A percentile compares a stretch with the other conserved stretches of the same genome.
Conservation (phyloP, 106 monocot genomes). For the Dioscorea zingiberensis region DNA sequence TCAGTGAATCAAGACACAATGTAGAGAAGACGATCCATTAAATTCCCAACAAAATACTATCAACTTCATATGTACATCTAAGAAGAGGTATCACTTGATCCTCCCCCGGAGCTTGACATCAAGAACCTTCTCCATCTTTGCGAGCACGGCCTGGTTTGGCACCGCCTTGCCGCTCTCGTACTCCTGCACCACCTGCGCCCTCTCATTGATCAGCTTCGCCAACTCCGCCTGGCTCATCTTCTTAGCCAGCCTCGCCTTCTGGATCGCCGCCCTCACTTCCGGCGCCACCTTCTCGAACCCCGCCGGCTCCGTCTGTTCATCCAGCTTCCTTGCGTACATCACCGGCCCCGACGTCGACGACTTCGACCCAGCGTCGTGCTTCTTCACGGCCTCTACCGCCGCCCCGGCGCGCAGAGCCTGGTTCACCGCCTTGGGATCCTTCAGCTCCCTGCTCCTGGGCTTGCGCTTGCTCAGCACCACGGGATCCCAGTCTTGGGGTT, state of each 20-base stretch:
- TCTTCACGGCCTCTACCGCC: conserved; percentile 54
- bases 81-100: conserved; percentile 3
- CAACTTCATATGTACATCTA: too few species aligned
- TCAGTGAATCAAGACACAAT: too few species aligned
- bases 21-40: too few species aligned
- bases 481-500: conserved; percentile 66
- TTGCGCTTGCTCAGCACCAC: conserved; percentile 32
- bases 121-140: conserved; percentile 70
- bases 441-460: conserved; percentile 31
- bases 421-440: conserved; percentile 47
- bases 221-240: conserved; percentile 90
- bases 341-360: conserved; percentile 19
- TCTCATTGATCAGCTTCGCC: conserved; percentile 76
- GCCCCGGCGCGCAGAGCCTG: conserved; percentile 61
- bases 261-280: conserved; percentile 62
- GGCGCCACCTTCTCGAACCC: conserved; percentile 45
- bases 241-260: conserved; percentile 71
- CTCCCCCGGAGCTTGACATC: conserved; percentile 55
- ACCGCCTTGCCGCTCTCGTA: conserved; percentile 87
- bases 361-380: conserved; percentile 61
- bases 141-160: conserved; percentile 68
- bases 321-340: conserved; percentile 65
- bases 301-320: conserved; percentile 77
- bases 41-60: too few species aligned
- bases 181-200: conserved; percentile 83